Percentiles rank a stretch among this genome's conserved stretches.
These are phyloP conservation scores for Backusella morwellensis DNA, from an alignment of 192 early-diverging fungal species.

Conservation along the genomic window DNA sequence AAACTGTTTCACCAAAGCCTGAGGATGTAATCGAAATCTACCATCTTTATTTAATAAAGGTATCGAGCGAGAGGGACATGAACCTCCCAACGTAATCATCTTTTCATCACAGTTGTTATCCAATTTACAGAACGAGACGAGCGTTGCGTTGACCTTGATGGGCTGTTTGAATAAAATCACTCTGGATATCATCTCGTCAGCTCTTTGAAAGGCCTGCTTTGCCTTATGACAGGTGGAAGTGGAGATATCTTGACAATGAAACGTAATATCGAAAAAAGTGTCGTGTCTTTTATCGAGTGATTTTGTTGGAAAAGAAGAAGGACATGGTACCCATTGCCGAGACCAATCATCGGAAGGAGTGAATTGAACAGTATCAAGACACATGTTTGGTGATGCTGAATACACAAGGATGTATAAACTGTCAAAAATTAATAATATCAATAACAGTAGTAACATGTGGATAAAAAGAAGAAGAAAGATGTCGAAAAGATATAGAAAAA, in stretches of 20 bases:
- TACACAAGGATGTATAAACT: neutral
- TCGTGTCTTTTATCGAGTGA: neutral
- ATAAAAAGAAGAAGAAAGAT: neutral
- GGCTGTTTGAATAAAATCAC: conserved; percentile 16
- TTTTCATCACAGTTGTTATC: neutral
- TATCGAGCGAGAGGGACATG: conserved; percentile 30
- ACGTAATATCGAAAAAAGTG: neutral
- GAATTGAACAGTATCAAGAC: neutral
- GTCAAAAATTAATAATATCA: neutral
- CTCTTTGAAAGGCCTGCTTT: conserved; percentile 19
- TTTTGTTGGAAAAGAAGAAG: neutral
- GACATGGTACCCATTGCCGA: neutral
- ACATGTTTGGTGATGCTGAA: neutral
- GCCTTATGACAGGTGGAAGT: conserved; percentile 21
- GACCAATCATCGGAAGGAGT: neutral
- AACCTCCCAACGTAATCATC: conserved; percentile 25
- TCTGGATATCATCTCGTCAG: conserved; percentile 21
- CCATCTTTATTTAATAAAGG: conserved; percentile 29
- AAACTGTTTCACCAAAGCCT: conserved; percentile 40
- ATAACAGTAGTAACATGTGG: neutral
- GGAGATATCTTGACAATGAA: neutral
- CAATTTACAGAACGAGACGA: conserved; percentile 21
- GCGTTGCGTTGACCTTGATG: conserved; percentile 35
- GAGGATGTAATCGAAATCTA: conserved; percentile 31
- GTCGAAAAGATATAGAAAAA: neutral